A percentile compares a stretch with the other conserved stretches of the same genome.
phyloP scores from a whole-genome alignment of 1,139 yeast genomes.

The Yamadazyma conglobata region DNA sequence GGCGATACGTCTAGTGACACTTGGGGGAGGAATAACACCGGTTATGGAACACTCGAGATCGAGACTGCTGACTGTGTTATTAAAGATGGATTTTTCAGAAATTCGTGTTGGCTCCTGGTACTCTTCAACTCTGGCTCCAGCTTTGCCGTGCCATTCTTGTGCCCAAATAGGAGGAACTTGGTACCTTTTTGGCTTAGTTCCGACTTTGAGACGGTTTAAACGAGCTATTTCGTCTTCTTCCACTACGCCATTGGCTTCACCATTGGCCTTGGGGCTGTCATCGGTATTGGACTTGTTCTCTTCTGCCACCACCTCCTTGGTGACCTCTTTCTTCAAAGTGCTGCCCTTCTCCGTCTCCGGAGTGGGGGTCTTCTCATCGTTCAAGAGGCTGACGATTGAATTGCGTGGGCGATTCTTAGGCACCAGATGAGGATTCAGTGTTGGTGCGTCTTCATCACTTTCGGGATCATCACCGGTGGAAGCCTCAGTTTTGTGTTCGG shows the following conservation, averaged over 20 bases:
- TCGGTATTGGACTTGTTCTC: background rate
- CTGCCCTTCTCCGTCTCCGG: conserved; percentile 18
- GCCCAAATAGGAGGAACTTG: conserved; percentile 80
- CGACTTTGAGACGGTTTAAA: conserved; percentile 18
- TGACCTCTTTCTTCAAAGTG: conserved; percentile 1
- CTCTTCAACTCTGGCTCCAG: conserved; percentile 1
- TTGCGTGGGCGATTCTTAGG: conserved; percentile 24
- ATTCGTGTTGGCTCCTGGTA: conserved; percentile 8
- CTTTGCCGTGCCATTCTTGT: conserved; percentile 48
- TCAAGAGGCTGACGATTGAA: conserved; percentile 46
- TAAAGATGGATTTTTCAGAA: conserved; percentile 34
- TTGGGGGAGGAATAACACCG: conserved; percentile 77
- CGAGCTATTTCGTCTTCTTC: conserved; percentile 21
- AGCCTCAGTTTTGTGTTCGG: conserved; percentile 1
- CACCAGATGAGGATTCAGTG: too few species aligned
- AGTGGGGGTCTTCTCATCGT: conserved; percentile 33
- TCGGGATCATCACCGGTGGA: conserved; percentile 2
- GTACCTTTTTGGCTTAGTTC: conserved; percentile 60
- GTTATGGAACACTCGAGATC: conserved; percentile 60
- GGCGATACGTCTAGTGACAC: conserved; percentile 74
- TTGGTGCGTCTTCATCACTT: too few species aligned
- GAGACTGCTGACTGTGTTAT: conserved; percentile 33
- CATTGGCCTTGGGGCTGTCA: conserved; percentile 8
- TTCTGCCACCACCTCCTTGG: conserved; percentile 1
- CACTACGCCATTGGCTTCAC: conserved; percentile 3